phyloP scores from a whole-genome alignment of 179 eudicot genomes.

The Spinacia oleracea region DNA sequence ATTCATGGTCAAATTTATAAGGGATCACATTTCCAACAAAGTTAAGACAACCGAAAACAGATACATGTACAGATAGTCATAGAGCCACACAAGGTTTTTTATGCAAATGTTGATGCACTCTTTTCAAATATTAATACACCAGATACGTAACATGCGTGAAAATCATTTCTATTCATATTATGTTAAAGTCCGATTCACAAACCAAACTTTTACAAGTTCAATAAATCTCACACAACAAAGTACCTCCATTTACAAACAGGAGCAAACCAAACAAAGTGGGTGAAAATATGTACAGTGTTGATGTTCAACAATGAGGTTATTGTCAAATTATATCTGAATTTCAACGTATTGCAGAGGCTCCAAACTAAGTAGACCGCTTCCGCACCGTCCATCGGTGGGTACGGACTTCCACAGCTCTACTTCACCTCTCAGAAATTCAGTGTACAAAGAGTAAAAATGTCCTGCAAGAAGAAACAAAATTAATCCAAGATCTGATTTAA shows the following conservation, averaged over 20 bases:
- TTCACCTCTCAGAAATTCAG: constrained; percentile 11
- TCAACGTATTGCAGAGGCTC: background rate
- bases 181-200: background rate
- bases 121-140: background rate
- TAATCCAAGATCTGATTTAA: background rate
- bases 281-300: background rate
- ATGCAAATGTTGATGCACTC: background rate
- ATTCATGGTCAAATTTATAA: too few species aligned
- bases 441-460: background rate
- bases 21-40: too few species aligned
- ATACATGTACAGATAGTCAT: too few species aligned
- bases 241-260: background rate
- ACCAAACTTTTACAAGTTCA: background rate
- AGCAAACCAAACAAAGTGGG: background rate
- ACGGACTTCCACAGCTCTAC: constrained; percentile 1
- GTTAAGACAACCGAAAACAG: too few species aligned
- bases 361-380: background rate
- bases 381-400: background rate
- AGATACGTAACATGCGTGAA: background rate
- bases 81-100: background rate
- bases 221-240: background rate
- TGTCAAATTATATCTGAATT: background rate
- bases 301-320: constrained; percentile 4
- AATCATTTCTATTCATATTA: background rate
- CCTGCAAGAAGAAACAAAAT: background rate